Conservation (phyloP, 805 yeast genomes). For the Metschnikowia aberdeeniae region DNA sequence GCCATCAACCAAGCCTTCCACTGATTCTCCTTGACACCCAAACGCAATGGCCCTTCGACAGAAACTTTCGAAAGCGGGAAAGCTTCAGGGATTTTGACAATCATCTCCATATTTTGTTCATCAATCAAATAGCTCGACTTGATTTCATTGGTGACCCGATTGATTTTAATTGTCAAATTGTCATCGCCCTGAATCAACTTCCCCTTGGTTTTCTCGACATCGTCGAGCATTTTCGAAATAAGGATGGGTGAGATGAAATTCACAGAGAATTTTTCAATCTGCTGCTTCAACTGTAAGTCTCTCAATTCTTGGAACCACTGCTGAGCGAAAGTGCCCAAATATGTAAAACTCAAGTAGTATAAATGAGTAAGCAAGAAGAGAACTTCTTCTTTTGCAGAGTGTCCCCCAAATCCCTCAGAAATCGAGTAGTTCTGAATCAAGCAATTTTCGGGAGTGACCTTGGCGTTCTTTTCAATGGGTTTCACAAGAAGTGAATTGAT, state of each 20-base stretch:
- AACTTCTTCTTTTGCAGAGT: conserved; percentile 28
- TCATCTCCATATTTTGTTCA: conserved; percentile 81
- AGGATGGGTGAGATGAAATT: conserved; percentile 61
- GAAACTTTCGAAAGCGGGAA: conserved; percentile 76
- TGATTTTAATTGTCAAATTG: conserved; percentile 57
- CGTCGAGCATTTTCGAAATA: conserved; percentile 52
- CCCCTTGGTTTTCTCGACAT: conserved; percentile 42
- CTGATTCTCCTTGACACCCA: conserved; percentile 87
- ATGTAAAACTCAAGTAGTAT: conserved; percentile 45
- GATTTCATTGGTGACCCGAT: conserved; percentile 60
- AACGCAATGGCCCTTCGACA: conserved; percentile 72
- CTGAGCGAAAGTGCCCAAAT: conserved; percentile 55
- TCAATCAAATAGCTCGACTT: conserved; percentile 73
- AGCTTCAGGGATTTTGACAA: conserved; percentile 63
- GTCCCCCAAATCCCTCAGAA: conserved; percentile 20
- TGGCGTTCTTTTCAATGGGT: conserved; percentile 14
- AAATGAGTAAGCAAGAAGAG: conserved; percentile 45
- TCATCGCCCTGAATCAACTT: conserved; percentile 32
- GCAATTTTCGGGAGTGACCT: conserved; percentile 13
- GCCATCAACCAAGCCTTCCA: conserved; percentile 96
- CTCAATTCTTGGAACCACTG: conserved; percentile 70
- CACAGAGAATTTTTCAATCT: conserved; percentile 60
- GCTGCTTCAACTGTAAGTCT: conserved; percentile 57
- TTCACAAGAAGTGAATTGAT: conserved; percentile 17
- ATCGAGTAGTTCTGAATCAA: conserved; percentile 22